These are phyloP conservation scores for Colletotrichum euphorbiae DNA, from an alignment of 2,329 filamentous ascomycete species.

Conservation along the genomic window DNA sequence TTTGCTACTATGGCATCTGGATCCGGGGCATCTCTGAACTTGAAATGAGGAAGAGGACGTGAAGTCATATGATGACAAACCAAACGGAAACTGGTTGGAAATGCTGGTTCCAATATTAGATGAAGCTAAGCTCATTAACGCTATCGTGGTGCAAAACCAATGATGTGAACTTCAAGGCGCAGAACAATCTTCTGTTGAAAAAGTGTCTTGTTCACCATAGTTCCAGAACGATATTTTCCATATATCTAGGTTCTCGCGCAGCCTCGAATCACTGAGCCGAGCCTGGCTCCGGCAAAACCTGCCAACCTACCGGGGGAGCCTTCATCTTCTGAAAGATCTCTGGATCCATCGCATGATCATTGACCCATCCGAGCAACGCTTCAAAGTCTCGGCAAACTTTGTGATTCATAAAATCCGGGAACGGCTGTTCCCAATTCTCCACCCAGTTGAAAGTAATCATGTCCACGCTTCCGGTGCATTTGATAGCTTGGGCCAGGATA, in stretches of 20 bases:
- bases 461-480: conserved; percentile 48
- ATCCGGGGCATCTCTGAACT: no score
- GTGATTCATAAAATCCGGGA: conserved; percentile 48
- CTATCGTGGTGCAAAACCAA: no score
- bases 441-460: conserved; percentile 49
- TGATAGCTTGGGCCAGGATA: conserved; percentile 46
- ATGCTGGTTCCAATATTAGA: no score
- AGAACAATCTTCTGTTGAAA: no score
- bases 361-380: conserved; percentile 36
- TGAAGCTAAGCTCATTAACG: no score
- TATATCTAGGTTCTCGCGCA: neutral
- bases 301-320: conserved; percentile 17
- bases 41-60: no score
- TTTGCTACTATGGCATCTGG: no score
- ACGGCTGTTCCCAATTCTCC: conserved; percentile 46
- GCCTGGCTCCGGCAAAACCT: conserved; percentile 14
- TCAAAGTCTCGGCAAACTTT: conserved; percentile 48
- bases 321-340: conserved; percentile 18
- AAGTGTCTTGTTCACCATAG: no score
- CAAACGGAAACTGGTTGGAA: no score
- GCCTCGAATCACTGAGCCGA: neutral
- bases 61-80: no score
- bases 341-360: conserved; percentile 31
- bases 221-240: no score
- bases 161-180: no score